Evolutionary conservation across 1,284 basidiomycete species (phyloP).

Genomic region (Mycosarcoma mackinlayi): DNA sequence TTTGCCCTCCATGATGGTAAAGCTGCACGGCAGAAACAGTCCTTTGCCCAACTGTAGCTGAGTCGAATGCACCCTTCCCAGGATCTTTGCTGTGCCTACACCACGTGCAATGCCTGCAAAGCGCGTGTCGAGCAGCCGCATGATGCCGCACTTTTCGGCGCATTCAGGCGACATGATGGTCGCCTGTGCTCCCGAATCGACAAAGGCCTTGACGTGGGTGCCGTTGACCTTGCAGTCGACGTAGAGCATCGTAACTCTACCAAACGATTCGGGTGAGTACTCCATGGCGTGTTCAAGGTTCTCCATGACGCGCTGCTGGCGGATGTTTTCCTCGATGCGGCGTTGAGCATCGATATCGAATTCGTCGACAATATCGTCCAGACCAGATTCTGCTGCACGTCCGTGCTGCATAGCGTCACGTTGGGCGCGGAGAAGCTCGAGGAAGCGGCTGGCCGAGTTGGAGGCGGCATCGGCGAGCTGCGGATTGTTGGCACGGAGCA

Average conservation of each 20-base stretch:
- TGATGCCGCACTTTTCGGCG: constrained; percentile 91
- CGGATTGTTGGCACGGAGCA: constrained; percentile 73
- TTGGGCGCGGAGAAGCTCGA: constrained; percentile 39
- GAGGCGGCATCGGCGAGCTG: constrained; percentile 40
- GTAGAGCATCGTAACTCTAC: constrained; percentile 94
- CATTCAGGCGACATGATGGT: constrained; percentile 97
- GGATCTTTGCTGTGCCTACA: constrained; percentile 92
- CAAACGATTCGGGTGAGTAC: constrained; percentile 84
- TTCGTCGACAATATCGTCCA: constrained; percentile 73
- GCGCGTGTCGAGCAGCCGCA: constrained; percentile 88
- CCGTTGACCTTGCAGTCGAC: constrained; percentile 86
- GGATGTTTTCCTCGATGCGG: constrained; percentile 92
- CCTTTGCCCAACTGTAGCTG: constrained; percentile 82
- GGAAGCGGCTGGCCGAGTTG: constrained; percentile 22
- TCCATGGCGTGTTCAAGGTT: constrained; percentile 68
- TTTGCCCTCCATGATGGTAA: constrained; percentile 93
- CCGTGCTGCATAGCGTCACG: constrained; percentile 67
- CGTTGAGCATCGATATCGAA: constrained; percentile 84
- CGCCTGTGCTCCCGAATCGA: constrained; percentile 94
- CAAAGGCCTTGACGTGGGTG: constrained; percentile 90
- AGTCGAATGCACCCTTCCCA: constrained; percentile 92
- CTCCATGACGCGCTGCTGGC: constrained; percentile 88
- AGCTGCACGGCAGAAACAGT: constrained; percentile 86
- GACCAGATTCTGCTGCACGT: constrained; percentile 73
- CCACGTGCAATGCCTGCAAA: constrained; percentile 93